Conservation (phyloP, 441 rosid species). For the Melastoma candidum region DNA sequence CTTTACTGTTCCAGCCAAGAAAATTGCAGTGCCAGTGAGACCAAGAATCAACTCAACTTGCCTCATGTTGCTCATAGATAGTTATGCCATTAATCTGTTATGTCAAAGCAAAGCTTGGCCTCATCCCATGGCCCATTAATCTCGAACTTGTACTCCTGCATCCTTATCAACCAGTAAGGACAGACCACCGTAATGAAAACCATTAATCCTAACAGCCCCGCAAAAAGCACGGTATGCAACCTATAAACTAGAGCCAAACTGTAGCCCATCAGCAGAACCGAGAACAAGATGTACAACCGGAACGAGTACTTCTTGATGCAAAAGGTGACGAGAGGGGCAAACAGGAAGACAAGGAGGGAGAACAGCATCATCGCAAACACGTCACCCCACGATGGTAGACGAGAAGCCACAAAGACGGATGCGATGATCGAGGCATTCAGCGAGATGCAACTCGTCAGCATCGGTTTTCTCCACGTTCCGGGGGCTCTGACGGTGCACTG, state of each 20-base stretch:
- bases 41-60: no score
- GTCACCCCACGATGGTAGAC: conserved; percentile 62
- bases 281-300: conserved; percentile 47
- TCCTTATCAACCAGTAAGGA: conserved; percentile 72
- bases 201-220: conserved; percentile 38
- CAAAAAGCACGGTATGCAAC: conserved; percentile 41
- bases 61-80: no score
- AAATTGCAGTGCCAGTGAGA: no score
- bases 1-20: no score
- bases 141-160: conserved; percentile 88
- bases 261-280: conserved; percentile 41
- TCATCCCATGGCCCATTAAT: conserved; percentile 95
- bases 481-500: conserved; percentile 57
- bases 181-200: conserved; percentile 61
- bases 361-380: conserved; percentile 75
- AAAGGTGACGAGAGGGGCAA: conserved; percentile 64
- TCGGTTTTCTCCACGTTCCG: conserved; percentile 50
- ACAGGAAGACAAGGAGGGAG: conserved; percentile 70
- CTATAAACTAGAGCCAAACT: conserved; percentile 44
- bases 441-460: conserved; percentile 57
- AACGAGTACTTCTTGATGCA: conserved; percentile 65
- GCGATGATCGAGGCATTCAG: conserved; percentile 76
- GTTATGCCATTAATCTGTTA: conserved; percentile 36
- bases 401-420: conserved; percentile 71
- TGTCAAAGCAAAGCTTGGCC: conserved; percentile 76